Evolutionary conservation across 345 rosid genomes (phyloP), one percentile per base, ranked within the genome.

Genomic region (Turritis glabra): DNA sequence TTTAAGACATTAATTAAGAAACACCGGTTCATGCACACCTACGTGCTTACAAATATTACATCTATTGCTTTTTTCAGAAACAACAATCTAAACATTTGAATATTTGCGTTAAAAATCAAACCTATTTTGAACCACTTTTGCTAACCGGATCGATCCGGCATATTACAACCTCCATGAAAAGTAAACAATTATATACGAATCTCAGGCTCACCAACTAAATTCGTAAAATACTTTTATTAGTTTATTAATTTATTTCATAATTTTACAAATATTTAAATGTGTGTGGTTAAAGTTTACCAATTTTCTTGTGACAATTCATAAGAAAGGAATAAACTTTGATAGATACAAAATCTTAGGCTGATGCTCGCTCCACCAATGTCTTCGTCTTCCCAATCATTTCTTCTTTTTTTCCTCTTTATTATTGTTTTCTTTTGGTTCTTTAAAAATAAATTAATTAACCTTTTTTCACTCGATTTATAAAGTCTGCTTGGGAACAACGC

Each of bases 401-500:
- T 71, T 73, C 76, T 82, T 80, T 79, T 18, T 67, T 61, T 70
- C 68, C 58, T 70, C 80, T 69, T 72, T 48, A 58, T 32, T 75
- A 83, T 67, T 26, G 17, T 64, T 73, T 54, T 51, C 60, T 73
- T 61, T 57, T 7, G 60, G 33, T 61, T 43, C 69, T 50, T 75
- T 61, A 47, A 54, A 64, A 21, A 33, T 7, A 46, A 56, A 44
- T 19, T 18, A 68, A 41, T 63, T 68, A 60, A 72, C 76, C 65
- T 77, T 81, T 67, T 65, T 38, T 65, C 70, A 76, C 75, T 77
- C 48, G 59, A 65, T 82, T 76, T 64, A 23, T 65, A 71, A 71
- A 79, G 84, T 85, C 89, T 79, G 97, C 97, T 85, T 90, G 84
- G 62, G 80, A 81, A 85, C 89, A 84, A 90, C 92, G 97, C 97